Evolutionary conservation across 768 basidiomycete species (phyloP), one percentile per base, ranked within the genome.

Genomic region (Termitomyces sp.): DNA sequence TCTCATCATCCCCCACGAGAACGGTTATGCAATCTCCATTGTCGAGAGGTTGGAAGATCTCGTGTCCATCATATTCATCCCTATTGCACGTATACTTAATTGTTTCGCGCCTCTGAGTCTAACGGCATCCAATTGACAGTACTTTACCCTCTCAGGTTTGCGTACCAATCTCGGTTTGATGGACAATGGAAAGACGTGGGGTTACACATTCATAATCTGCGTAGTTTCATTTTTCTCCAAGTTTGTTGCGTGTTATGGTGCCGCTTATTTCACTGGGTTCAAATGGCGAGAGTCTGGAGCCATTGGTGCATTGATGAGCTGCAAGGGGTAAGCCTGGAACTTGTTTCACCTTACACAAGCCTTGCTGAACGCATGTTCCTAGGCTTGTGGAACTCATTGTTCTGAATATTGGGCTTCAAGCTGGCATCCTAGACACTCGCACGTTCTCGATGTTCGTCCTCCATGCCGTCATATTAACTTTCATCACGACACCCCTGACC

Each of bases 371-470:
- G 8, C 6, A 2, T 50, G 32, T 9, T 29, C n/a, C 43, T 32
- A 87, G 86, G 38, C 77, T 87, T 25, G 92, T 95, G 31, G 94
- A 96, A 71, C 84, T 96, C 34, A 95, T 97, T 64, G 94, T 95
- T 8, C 83, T 96, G 68, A 97, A 97, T 69, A 86, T 96, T 64
- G 94, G 94, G 54, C 79, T 92, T 8, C 72, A 79, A 62, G 91
- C 91, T 3, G 74, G 75, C 12, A 86, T 91, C 59, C 78, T 90
- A 50, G 79, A 85, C 68, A 73, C 78, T 0, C 81, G 84, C 31
- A 83, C 89, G 11, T 94, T 96, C 78, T 91, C 92, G 0, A 94
- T 95, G 91, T 93, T 96, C 64, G 93, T 96, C 62, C 76, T 95
- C 52, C 85, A 87, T 51, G 87, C 89, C 4, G 75, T 93, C 46